Evolutionary conservation across 1,284 basidiomycete species (phyloP), one percentile per base, ranked within the genome.

Genomic region (Pascua sp.): DNA sequence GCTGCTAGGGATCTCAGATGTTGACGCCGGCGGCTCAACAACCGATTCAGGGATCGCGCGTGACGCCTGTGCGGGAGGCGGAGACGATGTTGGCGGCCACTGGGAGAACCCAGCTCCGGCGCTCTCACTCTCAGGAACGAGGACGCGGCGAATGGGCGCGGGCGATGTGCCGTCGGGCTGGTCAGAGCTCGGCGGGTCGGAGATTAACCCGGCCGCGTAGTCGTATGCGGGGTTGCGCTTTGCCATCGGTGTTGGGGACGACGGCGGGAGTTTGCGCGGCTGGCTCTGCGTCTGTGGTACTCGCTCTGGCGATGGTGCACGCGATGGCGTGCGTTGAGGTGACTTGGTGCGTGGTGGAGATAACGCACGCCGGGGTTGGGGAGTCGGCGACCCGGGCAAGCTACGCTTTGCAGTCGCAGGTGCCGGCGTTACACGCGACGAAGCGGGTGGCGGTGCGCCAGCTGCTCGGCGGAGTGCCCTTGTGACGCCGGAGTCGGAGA

Each of bases 221-320:
- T 53, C 51, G 46, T 56, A 56, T 5, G 38, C 49, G 4, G 18
- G 37, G 1, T 42, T 43, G 8, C 47, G 43, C 17, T 51, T 56
- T 12, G 56, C 51, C 13, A 47, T 43, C 2, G 61, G 61, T 1
- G 61, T 62, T 0, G 61, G 61, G 2, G 57, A 59, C 32, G 50
- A 49, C 8, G 61, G 57, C n/a, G 57, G 54, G 2, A 60, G 41
- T 11, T 49, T 52, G 7, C 55, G 48, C 11, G 49, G 39, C 8
- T 18, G 17, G 0, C 37, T n/a, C 18, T 51, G 49, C 5, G 51
- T n/a, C 8, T 17, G n/a, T 3, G 11, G 37, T 0, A 42, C 40
- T 38, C 51, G 52, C 3, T 41, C 17, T 15, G 49, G 54, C 13
- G 55, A 54, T 4, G 52, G 51, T 3, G 53, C 52, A 1, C 46